Base-by-base conservation (phyloP, 805 yeast species). In the Saccharomycopsis capsularis region DNA sequence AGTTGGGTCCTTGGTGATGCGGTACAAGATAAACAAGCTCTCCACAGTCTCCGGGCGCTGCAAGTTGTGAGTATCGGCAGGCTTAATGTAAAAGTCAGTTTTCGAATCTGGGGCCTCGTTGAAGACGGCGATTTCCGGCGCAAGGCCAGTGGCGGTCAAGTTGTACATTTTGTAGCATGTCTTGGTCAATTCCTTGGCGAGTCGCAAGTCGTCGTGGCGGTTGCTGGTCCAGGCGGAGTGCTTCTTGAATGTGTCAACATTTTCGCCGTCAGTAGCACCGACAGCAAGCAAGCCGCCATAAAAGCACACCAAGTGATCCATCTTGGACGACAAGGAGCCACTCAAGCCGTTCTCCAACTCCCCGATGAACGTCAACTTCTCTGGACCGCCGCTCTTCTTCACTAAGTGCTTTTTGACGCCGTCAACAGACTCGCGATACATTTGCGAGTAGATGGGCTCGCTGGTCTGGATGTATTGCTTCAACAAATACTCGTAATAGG, bases 21-120 rank as follows among this genome's bases (percentile, higher is more conserved):
- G 78, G 68, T 81, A 90, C 55, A 90, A 67, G 56, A 84, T 75
- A 70, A 82, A 90, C 39, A 90, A 69, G 1, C 95, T 82, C 66
- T 90, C 97, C 1, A 89, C 95, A 2, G 96, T 87, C 64, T 90
- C 97, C 1, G 96, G 96, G 56, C 96, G 74, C 68, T 89, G 97
- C 54, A 90, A 68, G 63, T 88, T 88, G 64, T 90, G 96, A 45
- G 72, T 75, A 63, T 90, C 97, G 15, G 66, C 62, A 5, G 79
- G 81, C 61, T 85, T 85, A 59, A 87, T 81, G 51, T 56, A 62
- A 63, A 87, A 85, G 62, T 86, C 96, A 4, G 35, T 32, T 15
- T 54, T 45, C 21, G 42, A 15, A 11, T 57, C 59, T 2, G 63
- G 60, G 52, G 78, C 78, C 7, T 73, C 67, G 64, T 87, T 87